Conservation (phyloP, 768 basidiomycete genomes). For the Auricularia auricula-judae region DNA sequence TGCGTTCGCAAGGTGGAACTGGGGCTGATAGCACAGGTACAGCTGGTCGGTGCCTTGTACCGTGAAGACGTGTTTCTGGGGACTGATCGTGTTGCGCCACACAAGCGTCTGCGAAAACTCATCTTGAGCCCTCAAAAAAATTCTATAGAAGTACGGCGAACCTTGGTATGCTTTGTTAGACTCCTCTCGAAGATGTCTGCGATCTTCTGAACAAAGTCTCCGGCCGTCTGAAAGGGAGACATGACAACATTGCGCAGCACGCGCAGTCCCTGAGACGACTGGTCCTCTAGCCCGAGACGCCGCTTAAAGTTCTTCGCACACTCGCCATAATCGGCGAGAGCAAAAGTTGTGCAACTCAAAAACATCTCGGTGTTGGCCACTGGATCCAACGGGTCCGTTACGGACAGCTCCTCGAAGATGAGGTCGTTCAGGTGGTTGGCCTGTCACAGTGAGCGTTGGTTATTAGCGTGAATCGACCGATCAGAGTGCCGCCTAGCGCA, state of each 20-base stretch:
- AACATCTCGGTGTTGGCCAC: conserved; percentile 16
- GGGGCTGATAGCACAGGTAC: conserved; percentile 24
- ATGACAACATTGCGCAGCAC: conserved; percentile 28
- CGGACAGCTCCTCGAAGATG: conserved; percentile 30
- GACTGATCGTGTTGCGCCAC: conserved; percentile 22
- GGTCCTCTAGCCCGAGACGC: conserved; percentile 21
- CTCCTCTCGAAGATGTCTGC: conserved; percentile 23
- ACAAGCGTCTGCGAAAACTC: background rate
- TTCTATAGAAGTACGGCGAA: background rate
- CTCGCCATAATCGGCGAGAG: conserved; percentile 22
- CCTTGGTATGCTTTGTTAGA: conserved; percentile 21
- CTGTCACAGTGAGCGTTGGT: too few species aligned
- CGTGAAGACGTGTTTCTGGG: conserved; percentile 24
- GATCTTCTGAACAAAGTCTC: conserved; percentile 11
- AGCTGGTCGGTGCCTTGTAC: conserved; percentile 26
- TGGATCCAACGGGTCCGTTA: conserved; percentile 17
- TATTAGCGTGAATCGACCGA: too few species aligned
- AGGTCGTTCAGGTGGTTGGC: conserved; percentile 30
- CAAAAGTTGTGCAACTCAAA: conserved; percentile 22
- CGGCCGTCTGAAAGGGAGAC: conserved; percentile 26
- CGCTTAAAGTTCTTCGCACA: conserved; percentile 26
- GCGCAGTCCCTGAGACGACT: conserved; percentile 20
- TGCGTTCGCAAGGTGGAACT: conserved; percentile 27
- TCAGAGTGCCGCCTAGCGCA: too few species aligned
- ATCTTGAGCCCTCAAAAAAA: background rate